Evolutionary conservation across 1,139 yeast genomes (phyloP), one percentile per base, ranked within the genome.

Genomic region (Geotrichum restrictum): DNA sequence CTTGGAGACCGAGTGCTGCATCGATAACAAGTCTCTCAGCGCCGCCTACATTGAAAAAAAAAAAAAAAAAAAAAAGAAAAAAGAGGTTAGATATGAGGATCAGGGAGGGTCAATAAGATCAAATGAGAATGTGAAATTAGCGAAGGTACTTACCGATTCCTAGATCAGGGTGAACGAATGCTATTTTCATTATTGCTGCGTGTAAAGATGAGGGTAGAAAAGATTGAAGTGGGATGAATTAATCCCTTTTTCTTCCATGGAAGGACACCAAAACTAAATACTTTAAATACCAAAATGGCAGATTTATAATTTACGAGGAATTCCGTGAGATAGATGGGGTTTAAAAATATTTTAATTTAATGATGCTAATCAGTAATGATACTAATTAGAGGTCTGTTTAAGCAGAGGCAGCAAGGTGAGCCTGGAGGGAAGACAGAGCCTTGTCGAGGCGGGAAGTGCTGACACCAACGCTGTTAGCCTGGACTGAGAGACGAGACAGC

Each of bases 1-100:
- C 75, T 66, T 91, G 89, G 24, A 93, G 72, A 0, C 96, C 96
- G 2, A 88, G 74, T 0, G 98, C 98, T 1, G 96, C 94, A 69
- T 93, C 99, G 1, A 93, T 96, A 1, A 93, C 91, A 24, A 94
- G 75, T 56, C 99, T 74, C 68, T 93, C 99, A 0, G 99, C 99
- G 3, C 99, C 99, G 6, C 96, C 84, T 64, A n/a, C n/a, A n/a
- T n/a, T n/a, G n/a, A n/a, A n/a, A n/a, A n/a, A n/a, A n/a, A n/a
- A n/a, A n/a, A n/a, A n/a, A n/a, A n/a, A n/a, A n/a, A n/a, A n/a
- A n/a, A n/a, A n/a, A n/a, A n/a, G n/a, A n/a, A 47, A 22, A n/a
- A 22, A 34, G 8, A 31, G 29, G 29, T 24, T 24, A 24, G 29
- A 24, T 8, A 24, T n/a, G n/a, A 24, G 8, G 8, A 5, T 24